A percentile compares a stretch with the other conserved stretches of the same genome.
phyloP scores from a whole-genome alignment of 768 basidiomycete genomes.

The Pulveroboletus frians region DNA sequence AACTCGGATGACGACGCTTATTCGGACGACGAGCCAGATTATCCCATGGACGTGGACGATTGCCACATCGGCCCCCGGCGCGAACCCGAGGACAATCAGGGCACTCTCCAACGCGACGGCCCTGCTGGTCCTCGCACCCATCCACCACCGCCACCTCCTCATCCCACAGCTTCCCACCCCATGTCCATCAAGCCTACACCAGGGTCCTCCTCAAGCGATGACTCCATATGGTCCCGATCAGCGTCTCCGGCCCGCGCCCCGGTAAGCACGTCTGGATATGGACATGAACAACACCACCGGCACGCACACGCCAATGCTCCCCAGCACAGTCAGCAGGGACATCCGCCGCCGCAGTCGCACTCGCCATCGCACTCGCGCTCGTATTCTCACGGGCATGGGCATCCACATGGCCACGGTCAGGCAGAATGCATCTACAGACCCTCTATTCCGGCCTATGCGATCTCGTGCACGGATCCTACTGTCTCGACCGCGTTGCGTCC shows the following conservation, averaged over 20 bases:
- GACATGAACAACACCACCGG: constrained; percentile 14
- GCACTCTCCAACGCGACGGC: constrained; percentile 1
- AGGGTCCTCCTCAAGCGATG: constrained; percentile 24
- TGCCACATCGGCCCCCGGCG: neutral
- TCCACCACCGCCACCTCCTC: neutral
- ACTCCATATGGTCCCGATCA: constrained; percentile 24
- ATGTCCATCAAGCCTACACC: constrained; percentile 11
- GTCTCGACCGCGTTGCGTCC: constrained; percentile 33
- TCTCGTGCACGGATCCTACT: constrained; percentile 30
- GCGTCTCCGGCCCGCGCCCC: constrained; percentile 21
- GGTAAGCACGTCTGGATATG: constrained; percentile 3
- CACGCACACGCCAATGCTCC: constrained; percentile 5
- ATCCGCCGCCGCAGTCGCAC: neutral
- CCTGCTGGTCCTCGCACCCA: neutral
- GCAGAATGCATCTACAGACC: constrained; percentile 26
- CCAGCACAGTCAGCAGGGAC: constrained; percentile 17
- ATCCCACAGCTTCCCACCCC: neutral
- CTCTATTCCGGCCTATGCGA: constrained; percentile 29
- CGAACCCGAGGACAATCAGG: constrained; percentile 7
- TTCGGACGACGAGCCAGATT: constrained; percentile 25
- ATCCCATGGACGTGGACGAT: constrained; percentile 22
- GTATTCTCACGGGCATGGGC: neutral
- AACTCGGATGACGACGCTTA: constrained; percentile 27
- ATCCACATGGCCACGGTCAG: constrained; percentile 8
- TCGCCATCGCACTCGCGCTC: neutral